A percentile compares a stretch with the other conserved stretches of the same genome.
phyloP scores from a whole-genome alignment of 495 filamentous ascomycete genomes.

The Parathielavia hyrcaniae region DNA sequence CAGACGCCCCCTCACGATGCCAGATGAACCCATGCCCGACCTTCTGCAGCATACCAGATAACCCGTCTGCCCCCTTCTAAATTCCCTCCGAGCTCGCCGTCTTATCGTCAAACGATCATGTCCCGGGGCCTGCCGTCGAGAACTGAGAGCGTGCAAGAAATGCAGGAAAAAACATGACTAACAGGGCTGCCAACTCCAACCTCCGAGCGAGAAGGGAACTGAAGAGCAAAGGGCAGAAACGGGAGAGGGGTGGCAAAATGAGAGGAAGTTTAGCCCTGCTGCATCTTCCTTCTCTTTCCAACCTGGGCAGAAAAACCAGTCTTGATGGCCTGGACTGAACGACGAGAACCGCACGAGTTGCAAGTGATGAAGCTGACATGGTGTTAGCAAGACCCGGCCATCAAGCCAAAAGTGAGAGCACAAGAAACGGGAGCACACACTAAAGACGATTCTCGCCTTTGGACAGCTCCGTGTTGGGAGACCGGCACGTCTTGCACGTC shows the following conservation, averaged over 20 bases:
- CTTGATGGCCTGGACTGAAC: slow-evolving; percentile 96
- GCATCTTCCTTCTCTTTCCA: slow-evolving; percentile 78
- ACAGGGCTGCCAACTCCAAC: background rate
- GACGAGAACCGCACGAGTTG: slow-evolving; percentile 76
- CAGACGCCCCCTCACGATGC: slow-evolving; percentile 4
- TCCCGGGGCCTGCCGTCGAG: slow-evolving; percentile 16
- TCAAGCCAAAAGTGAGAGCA: slow-evolving; percentile 47
- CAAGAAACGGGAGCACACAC: slow-evolving; percentile 20
- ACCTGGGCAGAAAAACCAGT: slow-evolving; percentile 98
- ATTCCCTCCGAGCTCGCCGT: slow-evolving; percentile 12
- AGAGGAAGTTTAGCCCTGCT: slow-evolving; percentile 30
- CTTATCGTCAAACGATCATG: slow-evolving; percentile 14
- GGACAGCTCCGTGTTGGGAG: slow-evolving; percentile 89
- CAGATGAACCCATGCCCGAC: slow-evolving; percentile 7
- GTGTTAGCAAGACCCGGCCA: slow-evolving; percentile 42
- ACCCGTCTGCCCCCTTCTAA: background rate
- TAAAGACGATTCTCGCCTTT: slow-evolving; percentile 94
- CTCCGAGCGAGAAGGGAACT: slow-evolving; percentile 1
- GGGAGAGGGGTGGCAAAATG: background rate
- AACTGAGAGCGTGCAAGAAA: slow-evolving; percentile 4
- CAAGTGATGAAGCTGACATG: slow-evolving; percentile 40
- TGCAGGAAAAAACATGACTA: slow-evolving; percentile 1
- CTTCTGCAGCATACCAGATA: slow-evolving; percentile 12
- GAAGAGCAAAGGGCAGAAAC: background rate
- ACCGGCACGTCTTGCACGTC: slow-evolving; percentile 94